Percentiles rank a stretch among this genome's conserved stretches.
Conservation (phyloP, 1,284 basidiomycete genomes). For the Porodaedalea pini region DNA sequence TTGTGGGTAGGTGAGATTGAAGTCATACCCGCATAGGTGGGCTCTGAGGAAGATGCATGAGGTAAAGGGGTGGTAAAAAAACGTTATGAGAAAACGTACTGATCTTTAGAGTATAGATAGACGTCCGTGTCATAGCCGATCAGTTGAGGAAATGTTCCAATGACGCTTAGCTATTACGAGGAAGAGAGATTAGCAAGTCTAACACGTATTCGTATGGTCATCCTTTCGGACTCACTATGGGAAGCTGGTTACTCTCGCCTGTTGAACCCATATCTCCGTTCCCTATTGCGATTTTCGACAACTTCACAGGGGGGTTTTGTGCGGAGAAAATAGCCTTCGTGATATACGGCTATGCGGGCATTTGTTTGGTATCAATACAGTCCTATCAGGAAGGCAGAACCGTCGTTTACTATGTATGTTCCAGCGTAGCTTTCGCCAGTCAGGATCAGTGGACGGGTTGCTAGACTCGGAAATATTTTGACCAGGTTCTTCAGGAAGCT, state of each 20-base stretch:
- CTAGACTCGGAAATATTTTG: slow-evolving; percentile 61
- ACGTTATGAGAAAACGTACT: slow-evolving; percentile 49
- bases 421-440: slow-evolving; percentile 70
- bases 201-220: slow-evolving; percentile 2
- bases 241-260: slow-evolving; percentile 47
- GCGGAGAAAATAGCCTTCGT: slow-evolving; percentile 63
- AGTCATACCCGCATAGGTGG: slow-evolving; percentile 59
- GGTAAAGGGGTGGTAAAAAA: background rate
- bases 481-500: slow-evolving; percentile 65
- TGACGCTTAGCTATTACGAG: slow-evolving; percentile 42
- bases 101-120: slow-evolving; percentile 61
- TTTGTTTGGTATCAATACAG: too few species aligned
- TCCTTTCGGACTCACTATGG: too few species aligned
- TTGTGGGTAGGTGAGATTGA: slow-evolving; percentile 71
- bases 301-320: slow-evolving; percentile 59
- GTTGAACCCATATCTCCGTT: slow-evolving; percentile 55
- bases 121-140: slow-evolving; percentile 66
- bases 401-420: slow-evolving; percentile 56
- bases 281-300: slow-evolving; percentile 65
- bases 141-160: slow-evolving; percentile 71
- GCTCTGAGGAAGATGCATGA: slow-evolving; percentile 45
- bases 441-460: slow-evolving; percentile 55
- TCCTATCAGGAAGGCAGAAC: too few species aligned
- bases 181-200: background rate
- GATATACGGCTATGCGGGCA: slow-evolving; percentile 62